A percentile compares a stretch with the other conserved stretches of the same genome.
Evolutionary conservation across 2,329 filamentous ascomycete genomes (phyloP).

Genomic region (Phoma sp.): DNA sequence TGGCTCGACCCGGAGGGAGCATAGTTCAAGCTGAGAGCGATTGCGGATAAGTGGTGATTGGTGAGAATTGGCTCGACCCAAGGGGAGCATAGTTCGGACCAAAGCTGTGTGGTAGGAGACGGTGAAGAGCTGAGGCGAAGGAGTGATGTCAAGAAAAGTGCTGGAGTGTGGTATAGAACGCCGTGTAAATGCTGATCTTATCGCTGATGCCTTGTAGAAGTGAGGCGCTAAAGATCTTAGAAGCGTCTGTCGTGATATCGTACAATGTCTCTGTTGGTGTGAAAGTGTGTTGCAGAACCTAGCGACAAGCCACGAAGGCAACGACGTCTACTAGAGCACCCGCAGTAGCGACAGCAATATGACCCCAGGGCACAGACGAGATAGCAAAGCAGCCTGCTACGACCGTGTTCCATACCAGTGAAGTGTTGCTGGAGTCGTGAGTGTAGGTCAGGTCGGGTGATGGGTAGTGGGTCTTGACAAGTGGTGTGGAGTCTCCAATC

Average conservation of each 20-base stretch:
- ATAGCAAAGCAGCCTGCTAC: not conserved
- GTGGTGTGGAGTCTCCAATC: not conserved
- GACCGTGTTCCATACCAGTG: not conserved
- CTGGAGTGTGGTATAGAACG: not conserved
- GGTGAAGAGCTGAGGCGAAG: no score
- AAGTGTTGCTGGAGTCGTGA: not conserved
- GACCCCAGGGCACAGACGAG: conserved; percentile 1
- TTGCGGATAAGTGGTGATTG: no score
- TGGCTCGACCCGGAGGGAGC: not conserved
- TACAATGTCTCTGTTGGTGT: no score
- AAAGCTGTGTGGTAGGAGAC: no score
- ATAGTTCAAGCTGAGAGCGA: not conserved
- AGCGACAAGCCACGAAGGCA: not conserved
- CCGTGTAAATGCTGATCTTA: not conserved
- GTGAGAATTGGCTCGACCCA: not conserved
- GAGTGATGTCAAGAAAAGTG: no score
- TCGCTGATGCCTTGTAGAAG: not conserved
- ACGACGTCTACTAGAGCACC: not conserved
- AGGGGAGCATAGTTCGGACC: not conserved
- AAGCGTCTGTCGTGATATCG: no score
- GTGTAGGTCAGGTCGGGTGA: not conserved
- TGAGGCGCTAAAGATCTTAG: no score
- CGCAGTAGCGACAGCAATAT: not conserved
- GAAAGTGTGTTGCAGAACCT: no score
- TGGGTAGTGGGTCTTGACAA: not conserved